phyloP scores from a whole-genome alignment of 179 eudicot species.

The Beta corolliflora region DNA sequence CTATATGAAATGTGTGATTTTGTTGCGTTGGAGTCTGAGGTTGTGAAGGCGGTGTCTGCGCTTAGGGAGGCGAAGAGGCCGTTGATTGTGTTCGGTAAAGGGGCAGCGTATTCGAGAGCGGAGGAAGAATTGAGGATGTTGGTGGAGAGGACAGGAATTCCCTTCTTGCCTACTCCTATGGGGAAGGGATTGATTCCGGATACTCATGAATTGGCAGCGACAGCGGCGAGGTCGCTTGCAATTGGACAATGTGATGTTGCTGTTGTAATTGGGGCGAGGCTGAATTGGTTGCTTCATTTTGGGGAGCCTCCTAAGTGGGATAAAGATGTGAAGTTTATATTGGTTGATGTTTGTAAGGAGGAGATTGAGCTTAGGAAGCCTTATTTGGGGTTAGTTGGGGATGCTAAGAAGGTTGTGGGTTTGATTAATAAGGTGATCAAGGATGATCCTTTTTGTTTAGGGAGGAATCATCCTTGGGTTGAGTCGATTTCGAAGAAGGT shows the following conservation, averaged over 20 bases:
- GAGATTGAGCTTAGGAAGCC: constrained; percentile 81
- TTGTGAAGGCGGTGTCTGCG: constrained; percentile 55
- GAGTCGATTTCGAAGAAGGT: constrained; percentile 64
- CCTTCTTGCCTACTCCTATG: constrained; percentile 95
- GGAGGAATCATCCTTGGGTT: constrained; percentile 80
- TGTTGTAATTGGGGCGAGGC: constrained; percentile 78
- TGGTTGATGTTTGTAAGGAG: constrained; percentile 73
- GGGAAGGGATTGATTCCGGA: constrained; percentile 90
- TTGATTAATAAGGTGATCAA: constrained; percentile 70
- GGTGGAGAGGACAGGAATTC: constrained; percentile 79
- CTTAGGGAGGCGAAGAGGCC: constrained; percentile 70
- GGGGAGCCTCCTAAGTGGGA: constrained; percentile 95
- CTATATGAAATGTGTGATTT: neutral
- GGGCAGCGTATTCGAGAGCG: constrained; percentile 71
- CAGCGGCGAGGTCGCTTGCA: constrained; percentile 82
- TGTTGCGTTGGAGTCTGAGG: constrained; percentile 16
- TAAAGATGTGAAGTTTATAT: constrained; percentile 77
- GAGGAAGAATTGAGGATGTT: constrained; percentile 53
- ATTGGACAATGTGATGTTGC: constrained; percentile 96
- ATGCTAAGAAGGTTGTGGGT: constrained; percentile 66
- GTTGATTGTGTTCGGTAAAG: constrained; percentile 84
- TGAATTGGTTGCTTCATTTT: constrained; percentile 90
- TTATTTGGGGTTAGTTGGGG: constrained; percentile 71
- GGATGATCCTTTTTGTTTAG: constrained; percentile 89
- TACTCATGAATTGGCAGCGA: constrained; percentile 78